Evolutionary conservation across 768 basidiomycete species (phyloP).

Genomic region (Hygrocybe punicea): DNA sequence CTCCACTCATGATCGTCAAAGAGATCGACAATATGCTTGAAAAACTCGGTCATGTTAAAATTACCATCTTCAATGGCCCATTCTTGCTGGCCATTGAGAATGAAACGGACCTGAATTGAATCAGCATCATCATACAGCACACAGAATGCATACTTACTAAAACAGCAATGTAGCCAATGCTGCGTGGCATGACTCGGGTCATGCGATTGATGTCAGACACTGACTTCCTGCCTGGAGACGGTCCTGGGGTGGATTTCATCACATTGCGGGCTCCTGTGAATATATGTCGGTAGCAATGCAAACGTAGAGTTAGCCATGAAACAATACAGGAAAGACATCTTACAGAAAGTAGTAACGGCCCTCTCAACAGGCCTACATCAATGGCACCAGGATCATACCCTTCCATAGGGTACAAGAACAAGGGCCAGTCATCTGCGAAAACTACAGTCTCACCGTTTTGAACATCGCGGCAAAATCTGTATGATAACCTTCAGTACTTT

Average conservation of each 20-base stretch:
- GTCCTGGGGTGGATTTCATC: conserved; percentile 1
- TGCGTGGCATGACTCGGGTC: not conserved
- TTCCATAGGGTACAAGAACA: not conserved
- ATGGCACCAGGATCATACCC: not conserved
- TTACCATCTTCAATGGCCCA: not conserved
- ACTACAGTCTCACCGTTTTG: not conserved
- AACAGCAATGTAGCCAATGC: not conserved
- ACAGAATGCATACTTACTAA: not conserved
- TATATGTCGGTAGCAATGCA: not conserved
- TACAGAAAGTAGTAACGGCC: not conserved
- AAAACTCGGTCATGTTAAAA: not conserved
- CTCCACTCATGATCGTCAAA: not conserved
- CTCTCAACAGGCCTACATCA: not conserved
- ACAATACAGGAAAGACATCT: too few species aligned
- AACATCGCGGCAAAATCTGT: not conserved
- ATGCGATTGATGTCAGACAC: not conserved
- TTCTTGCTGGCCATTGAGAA: not conserved
- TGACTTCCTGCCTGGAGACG: not conserved
- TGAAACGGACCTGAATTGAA: not conserved
- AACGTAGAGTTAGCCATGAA: not conserved
- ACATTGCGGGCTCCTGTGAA: not conserved
- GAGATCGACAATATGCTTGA: not conserved
- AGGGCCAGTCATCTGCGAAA: not conserved
- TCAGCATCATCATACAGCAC: not conserved
- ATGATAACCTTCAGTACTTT: not conserved